Conservation (phyloP, 1,284 basidiomycete genomes). For the Rhodotorula mucilaginosa region DNA sequence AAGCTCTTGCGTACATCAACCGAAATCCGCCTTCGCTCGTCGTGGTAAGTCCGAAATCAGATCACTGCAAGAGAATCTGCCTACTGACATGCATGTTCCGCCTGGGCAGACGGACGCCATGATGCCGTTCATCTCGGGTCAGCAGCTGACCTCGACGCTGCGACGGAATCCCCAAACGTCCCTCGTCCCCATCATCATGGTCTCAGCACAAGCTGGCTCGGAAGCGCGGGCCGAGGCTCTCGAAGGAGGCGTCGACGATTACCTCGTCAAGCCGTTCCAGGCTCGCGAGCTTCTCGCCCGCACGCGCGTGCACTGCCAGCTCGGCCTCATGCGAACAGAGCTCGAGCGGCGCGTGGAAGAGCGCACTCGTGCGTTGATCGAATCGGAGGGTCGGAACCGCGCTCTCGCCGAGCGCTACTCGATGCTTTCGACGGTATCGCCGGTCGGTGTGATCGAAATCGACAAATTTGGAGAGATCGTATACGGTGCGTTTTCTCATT, state of each 20-base stretch:
- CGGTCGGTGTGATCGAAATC: conserved; percentile 43
- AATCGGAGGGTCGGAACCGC: conserved; percentile 39
- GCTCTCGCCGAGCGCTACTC: conserved; percentile 42
- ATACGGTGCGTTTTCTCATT: conserved; percentile 4
- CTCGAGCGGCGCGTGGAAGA: conserved; percentile 43
- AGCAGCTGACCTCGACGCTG: conserved; percentile 39
- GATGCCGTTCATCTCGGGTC: conserved; percentile 40
- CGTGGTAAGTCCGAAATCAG: conserved; percentile 8
- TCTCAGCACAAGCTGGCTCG: conserved; percentile 43
- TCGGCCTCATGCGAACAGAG: conserved; percentile 43
- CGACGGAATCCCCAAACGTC: conserved; percentile 35
- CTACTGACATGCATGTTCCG: too few relatives aligned
- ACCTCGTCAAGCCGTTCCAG: conserved; percentile 44
- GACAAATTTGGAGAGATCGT: conserved; percentile 29
- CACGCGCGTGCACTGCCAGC: conserved; percentile 43
- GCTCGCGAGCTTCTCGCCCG: conserved; percentile 42
- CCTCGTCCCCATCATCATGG: conserved; percentile 43
- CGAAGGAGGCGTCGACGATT: conserved; percentile 44
- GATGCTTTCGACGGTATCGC: conserved; percentile 41
- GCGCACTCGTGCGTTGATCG: conserved; percentile 43
- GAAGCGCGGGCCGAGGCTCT: conserved; percentile 45
- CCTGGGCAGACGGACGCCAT: conserved; percentile 10
- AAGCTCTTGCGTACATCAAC: conserved; percentile 40
- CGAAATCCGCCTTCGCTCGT: conserved; percentile 39
- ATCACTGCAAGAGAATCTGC: not conserved